Evolutionary conservation across 371 early-diverging fungal genomes (phyloP).

Genomic region (Mortierella sp.): DNA sequence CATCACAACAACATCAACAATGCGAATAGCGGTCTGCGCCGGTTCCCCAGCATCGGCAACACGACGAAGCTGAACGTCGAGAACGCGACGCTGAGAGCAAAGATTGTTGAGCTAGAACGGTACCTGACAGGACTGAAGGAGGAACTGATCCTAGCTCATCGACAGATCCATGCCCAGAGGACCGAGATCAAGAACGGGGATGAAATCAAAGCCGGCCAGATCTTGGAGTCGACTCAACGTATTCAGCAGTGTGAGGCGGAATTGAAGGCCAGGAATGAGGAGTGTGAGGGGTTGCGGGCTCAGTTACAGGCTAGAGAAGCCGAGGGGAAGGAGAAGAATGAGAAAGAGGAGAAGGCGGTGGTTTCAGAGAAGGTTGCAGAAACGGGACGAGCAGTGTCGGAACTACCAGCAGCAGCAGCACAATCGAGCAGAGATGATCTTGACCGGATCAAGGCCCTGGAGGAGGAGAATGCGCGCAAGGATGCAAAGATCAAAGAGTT

Average conservation of each 20-base stretch:
- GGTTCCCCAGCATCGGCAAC: slow-evolving; percentile 46
- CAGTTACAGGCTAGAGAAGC: slow-evolving; percentile 9
- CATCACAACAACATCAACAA: slow-evolving; percentile 16
- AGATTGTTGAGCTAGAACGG: slow-evolving; percentile 49
- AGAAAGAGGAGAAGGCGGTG: slow-evolving; percentile 6
- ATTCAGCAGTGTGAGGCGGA: slow-evolving; percentile 37
- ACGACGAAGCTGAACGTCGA: slow-evolving; percentile 37
- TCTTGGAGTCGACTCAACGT: slow-evolving; percentile 17
- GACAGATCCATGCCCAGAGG: slow-evolving; percentile 31
- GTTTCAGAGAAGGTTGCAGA: not conserved
- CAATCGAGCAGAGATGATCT: not conserved
- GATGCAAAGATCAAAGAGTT: slow-evolving; percentile 33
- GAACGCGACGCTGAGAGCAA: slow-evolving; percentile 42
- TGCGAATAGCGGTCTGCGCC: slow-evolving; percentile 32
- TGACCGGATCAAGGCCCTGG: slow-evolving; percentile 12
- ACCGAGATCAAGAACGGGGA: slow-evolving; percentile 24
- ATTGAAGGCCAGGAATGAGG: slow-evolving; percentile 28
- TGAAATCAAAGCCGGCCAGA: slow-evolving; percentile 15
- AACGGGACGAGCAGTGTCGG: not conserved
- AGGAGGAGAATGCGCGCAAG: slow-evolving; percentile 30
- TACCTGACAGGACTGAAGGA: slow-evolving; percentile 51
- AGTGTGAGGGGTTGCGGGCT: slow-evolving; percentile 24
- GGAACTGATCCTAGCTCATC: slow-evolving; percentile 40
- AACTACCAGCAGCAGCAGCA: not conserved
- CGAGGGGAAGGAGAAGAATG: slow-evolving; percentile 12